A percentile compares a stretch with the other conserved stretches of the same genome.
phyloP scores from a whole-genome alignment of 2,329 filamentous ascomycete species.

The Colletotrichum sp. region DNA sequence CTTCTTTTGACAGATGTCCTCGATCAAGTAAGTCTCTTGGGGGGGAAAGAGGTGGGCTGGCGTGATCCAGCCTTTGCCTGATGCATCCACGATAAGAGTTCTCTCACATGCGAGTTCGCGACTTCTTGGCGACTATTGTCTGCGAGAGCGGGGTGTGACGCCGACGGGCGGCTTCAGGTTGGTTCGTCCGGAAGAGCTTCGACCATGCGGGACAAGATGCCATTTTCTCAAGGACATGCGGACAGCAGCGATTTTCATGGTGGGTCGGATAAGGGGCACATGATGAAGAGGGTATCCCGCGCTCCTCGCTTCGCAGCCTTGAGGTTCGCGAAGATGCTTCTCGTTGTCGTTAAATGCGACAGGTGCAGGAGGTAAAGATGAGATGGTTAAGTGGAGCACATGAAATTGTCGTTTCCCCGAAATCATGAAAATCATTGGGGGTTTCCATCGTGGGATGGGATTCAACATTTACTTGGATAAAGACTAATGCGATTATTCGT shows the following conservation, averaged over 20 bases:
- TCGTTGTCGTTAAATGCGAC: neutral
- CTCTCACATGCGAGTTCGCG: neutral
- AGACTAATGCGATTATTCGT: neutral
- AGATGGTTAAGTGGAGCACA: neutral
- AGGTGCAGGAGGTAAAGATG: neutral
- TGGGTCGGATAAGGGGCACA: neutral
- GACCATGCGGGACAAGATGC: neutral
- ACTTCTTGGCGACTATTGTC: neutral
- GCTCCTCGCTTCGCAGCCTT: too few relatives aligned
- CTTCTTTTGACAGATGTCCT: neutral
- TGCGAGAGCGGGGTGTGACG: neutral
- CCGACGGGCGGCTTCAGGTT: neutral
- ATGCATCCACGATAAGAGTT: neutral
- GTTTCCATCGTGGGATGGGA: neutral
- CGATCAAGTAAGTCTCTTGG: neutral
- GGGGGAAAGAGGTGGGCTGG: too few relatives aligned
- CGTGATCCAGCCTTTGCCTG: too few relatives aligned
- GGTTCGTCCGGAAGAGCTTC: neutral
- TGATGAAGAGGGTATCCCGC: too few relatives aligned
- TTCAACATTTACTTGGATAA: neutral
- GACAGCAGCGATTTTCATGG: neutral
- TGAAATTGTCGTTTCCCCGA: neutral
- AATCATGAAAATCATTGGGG: neutral
- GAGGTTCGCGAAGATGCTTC: neutral
- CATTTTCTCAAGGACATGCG: neutral